phyloP scores from a whole-genome alignment of 2,329 filamentous ascomycete species.

The Aspergillus sp. region DNA sequence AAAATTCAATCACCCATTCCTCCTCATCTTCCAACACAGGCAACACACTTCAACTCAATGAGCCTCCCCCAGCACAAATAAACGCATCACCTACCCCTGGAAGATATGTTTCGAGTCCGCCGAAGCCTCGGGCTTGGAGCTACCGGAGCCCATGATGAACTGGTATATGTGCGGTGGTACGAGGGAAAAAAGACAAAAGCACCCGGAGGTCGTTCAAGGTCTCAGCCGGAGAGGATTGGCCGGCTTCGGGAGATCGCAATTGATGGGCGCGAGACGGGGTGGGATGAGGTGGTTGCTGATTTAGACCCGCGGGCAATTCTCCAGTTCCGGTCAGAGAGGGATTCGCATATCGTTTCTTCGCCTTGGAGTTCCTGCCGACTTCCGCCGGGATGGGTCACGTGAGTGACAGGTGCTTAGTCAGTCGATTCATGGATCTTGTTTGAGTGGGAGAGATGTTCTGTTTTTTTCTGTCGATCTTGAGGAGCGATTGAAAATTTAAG shows the following conservation, averaged over 20 bases:
- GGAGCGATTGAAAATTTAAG: too few relatives aligned
- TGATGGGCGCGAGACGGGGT: conserved; percentile 2
- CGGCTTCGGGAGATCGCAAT: not conserved
- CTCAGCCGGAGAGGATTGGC: not conserved
- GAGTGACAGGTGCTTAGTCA: conserved; percentile 9
- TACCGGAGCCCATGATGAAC: conserved; percentile 59
- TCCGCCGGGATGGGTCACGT: conserved; percentile 22
- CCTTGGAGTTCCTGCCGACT: conserved; percentile 16
- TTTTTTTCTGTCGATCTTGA: too few relatives aligned
- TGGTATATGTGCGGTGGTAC: conserved; percentile 1
- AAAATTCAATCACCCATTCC: not conserved
- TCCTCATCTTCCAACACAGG: not conserved
- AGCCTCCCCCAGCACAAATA: not conserved
- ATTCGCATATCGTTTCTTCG: conserved; percentile 15
- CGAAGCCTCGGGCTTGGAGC: conserved; percentile 59
- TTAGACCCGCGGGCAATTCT: conserved; percentile 11
- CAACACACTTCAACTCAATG: not conserved
- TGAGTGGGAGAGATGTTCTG: not conserved
- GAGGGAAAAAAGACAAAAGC: not conserved
- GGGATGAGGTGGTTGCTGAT: not conserved
- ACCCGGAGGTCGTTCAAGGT: not conserved
- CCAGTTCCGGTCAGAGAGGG: conserved; percentile 16
- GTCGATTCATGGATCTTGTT: not conserved
- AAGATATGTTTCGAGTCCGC: conserved; percentile 59
- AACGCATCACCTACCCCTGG: conserved; percentile 48